phyloP scores from a whole-genome alignment of 371 early-diverging fungal species.

The Mortierella sp. region DNA sequence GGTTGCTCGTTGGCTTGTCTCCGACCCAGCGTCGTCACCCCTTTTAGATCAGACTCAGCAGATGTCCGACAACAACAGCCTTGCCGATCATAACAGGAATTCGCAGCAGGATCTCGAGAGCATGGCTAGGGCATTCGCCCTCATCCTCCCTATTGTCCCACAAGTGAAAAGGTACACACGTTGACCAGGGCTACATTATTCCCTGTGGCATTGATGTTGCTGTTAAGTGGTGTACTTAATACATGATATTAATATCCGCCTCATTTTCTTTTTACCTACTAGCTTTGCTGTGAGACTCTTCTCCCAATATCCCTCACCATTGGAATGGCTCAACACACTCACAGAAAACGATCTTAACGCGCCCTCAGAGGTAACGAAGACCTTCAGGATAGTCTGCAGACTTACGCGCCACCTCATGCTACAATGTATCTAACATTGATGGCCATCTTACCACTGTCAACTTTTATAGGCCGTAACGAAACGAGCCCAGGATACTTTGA shows the following conservation, averaged over 20 bases:
- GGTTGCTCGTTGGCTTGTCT: conserved; percentile 80
- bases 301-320: conserved; percentile 67
- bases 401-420: neutral
- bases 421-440: neutral
- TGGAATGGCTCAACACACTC: conserved; percentile 64
- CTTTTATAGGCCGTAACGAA: conserved; percentile 32
- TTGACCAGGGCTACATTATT: neutral
- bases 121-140: conserved; percentile 74
- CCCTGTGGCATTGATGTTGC: neutral
- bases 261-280: conserved; percentile 16
- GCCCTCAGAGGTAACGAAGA: conserved; percentile 30
- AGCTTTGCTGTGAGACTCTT: conserved; percentile 74
- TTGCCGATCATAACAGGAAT: conserved; percentile 60
- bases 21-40: conserved; percentile 60
- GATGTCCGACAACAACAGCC: neutral
- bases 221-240: neutral
- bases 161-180: conserved; percentile 75
- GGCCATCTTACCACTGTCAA: neutral
- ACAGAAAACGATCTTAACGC: conserved; percentile 39
- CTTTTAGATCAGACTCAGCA: conserved; percentile 58
- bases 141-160: conserved; percentile 78
- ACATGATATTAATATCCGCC: conserved; percentile 14
- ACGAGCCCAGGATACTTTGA: conserved; percentile 64
- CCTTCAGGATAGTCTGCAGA: neutral
- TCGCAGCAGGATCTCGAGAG: conserved; percentile 47